These are phyloP conservation scores for Glebionis coronaria DNA, from an alignment of 129 eudicot genomes.

Conservation along the genomic window DNA sequence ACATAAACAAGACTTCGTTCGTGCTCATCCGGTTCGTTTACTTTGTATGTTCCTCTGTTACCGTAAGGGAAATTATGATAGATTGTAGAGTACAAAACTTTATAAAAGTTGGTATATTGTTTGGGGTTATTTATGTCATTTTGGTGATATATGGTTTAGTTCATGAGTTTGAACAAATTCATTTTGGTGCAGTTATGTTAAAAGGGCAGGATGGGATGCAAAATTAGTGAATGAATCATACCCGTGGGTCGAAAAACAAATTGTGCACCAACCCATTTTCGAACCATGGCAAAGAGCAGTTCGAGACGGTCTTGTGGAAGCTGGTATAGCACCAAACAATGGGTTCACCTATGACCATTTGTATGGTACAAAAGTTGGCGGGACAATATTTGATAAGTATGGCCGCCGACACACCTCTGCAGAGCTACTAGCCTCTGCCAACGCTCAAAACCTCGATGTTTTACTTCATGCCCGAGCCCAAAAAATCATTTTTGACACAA, in stretches of 20 bases:
- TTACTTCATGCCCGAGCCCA: conserved; percentile 77
- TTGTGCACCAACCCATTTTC: conserved; percentile 63
- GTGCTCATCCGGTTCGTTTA: no score
- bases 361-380: conserved; percentile 91
- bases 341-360: conserved; percentile 91
- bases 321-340: conserved; percentile 74
- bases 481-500: conserved; percentile 68
- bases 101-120: neutral
- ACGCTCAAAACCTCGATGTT: conserved; percentile 52
- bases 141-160: neutral
- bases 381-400: conserved; percentile 75
- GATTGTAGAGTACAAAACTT: neutral
- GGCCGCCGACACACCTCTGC: conserved; percentile 92
- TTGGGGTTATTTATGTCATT: neutral
- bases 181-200: conserved; percentile 48
- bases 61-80: neutral
- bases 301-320: conserved; percentile 68
- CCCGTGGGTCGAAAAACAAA: conserved; percentile 89
- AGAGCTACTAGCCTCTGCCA: conserved; percentile 69
- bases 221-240: conserved; percentile 84
- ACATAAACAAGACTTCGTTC: no score
- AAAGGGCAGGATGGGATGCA: conserved; percentile 71
- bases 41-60: neutral
- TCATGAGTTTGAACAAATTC: neutral
- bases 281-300: conserved; percentile 76